Base-by-base conservation (phyloP, 768 basidiomycete genomes). In the Leucosporidium scottii region DNA sequence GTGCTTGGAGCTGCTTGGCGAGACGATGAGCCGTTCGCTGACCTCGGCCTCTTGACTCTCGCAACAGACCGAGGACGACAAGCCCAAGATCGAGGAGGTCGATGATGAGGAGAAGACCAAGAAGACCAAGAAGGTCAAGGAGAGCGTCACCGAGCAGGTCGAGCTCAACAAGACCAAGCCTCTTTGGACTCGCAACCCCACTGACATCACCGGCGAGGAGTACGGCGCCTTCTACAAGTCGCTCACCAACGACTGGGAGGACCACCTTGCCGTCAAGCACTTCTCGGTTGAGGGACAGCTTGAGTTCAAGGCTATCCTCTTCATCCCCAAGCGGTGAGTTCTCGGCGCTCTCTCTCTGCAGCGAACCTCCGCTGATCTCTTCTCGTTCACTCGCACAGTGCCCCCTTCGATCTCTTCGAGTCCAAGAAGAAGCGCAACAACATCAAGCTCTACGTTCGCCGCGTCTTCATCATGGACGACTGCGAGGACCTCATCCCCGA, bases 351-450 rank as follows among this genome's bases (percentile, higher is more conserved):
- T 34, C 6, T 50, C 39, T 62, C 34, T 39, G 17, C 17, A 12
- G 25, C 51, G n/a, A 25, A 4, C 51, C 13, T 25, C 27, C 25
- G 51, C 28, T 59, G 15, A 12, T 36, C 23, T 36, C 34, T 66
- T 30, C 59, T 8, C 25, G 3, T 36, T 1, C 6, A 5, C 36
- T 47, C 61, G 4, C 7, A 20, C 62, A 93, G 93, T 69, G 96
- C 94, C 54, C 96, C 96, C 61, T 98, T 98, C 81, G 96, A 99
- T 78, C 88, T 99, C 79, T 99, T 99, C 82, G 96, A 99, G 84
- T 90, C 90, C 69, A 98, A 99, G 89, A 98, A 98, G 90, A 98
- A 98, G 86, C 91, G 94, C 77, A 97, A 97, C 86, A 98, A 98
- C 89, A 98, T 99, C 85, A 99, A 99, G 83, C 93, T 99, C 79